phyloP scores from a whole-genome alignment of 2,329 filamentous ascomycete species.

The Fusarium torulosum region DNA sequence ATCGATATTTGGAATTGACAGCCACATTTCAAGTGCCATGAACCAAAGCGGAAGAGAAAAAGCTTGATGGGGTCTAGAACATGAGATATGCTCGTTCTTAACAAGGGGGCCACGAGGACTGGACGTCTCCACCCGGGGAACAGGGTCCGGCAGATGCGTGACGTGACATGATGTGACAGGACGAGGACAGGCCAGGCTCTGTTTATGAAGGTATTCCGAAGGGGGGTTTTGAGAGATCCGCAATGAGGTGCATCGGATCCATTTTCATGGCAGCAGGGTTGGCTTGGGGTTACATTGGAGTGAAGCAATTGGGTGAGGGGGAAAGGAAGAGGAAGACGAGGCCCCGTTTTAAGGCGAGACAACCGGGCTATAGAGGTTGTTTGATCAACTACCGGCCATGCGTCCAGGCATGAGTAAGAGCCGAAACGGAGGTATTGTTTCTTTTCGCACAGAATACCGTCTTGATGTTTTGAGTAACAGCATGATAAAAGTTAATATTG shows the following conservation, averaged over 20 bases:
- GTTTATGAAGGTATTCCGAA: neutral
- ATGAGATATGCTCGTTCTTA: neutral
- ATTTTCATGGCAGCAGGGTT: neutral
- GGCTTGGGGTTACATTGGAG: neutral
- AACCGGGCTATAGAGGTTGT: neutral
- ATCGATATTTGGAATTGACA: constrained; percentile 17
- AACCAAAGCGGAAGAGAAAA: neutral
- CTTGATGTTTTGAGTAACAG: too few species aligned
- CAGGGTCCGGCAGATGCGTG: constrained; percentile 4
- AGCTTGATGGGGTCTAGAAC: constrained; percentile 24
- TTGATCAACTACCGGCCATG: neutral
- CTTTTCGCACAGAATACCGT: neutral
- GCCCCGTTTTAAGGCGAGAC: neutral
- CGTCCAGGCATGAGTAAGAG: neutral
- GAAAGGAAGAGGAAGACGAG: neutral
- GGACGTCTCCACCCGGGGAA: constrained; percentile 30
- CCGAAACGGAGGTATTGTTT: neutral
- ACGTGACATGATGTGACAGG: constrained; percentile 12
- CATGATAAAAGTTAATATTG: too few species aligned
- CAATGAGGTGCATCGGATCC: neutral
- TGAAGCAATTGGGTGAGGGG: neutral
- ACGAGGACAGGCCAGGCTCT: neutral
- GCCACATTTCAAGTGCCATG: neutral
- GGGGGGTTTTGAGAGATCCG: neutral
- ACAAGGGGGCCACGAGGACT: constrained; percentile 37